Base-by-base conservation (phyloP, 768 basidiomycete species). In the Megacollybia marginata region DNA sequence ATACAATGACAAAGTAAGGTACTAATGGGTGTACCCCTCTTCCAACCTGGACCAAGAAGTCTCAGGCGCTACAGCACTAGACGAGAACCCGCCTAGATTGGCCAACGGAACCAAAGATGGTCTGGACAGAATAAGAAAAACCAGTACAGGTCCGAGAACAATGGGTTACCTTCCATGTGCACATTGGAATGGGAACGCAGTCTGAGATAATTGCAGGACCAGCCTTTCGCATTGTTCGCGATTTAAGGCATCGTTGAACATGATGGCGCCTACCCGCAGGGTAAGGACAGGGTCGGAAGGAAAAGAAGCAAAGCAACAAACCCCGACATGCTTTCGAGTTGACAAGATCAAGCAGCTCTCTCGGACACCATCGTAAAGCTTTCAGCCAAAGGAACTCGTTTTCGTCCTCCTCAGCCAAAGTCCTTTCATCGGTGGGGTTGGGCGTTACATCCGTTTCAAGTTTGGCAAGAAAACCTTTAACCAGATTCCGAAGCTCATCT, bases 251-350 rank as follows among this genome's bases (percentile, higher is more conserved):
- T 98, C 94, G 56, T 94, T 94, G 73, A 96, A 96, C 92, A 97
- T 96, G 65, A 96, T 89, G 2, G 95, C 94, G 47, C 94, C 93
- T 96, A n/a, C n/a, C n/a, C n/a, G 62, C 18, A 46, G 46, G 42
- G 44, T 9, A 19, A 18, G 33, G 10, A 57, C 44, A 33, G 23
- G 12, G 35, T 32, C 13, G 23, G 33, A 42, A 20, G 23, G 33
- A 42, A 20, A 40, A 33, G 40, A 42, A 47, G 18, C 31, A 16
- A 28, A 44, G 34, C 46, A 59, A 62, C 76, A 55, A 61, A 85
- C 95, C 94, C 70, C 96, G 75, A 61, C 96, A 99, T 19, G 96
- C 96, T 67, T 92, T 94, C 9, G 93, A 96, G 64, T 97, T 94
- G 57, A 92, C 73, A 54, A 99, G 67, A 33, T 93, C 89, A 12